These are phyloP conservation scores for Podila epigama DNA, from an alignment of 192 early-diverging fungal genomes.

Conservation along the genomic window DNA sequence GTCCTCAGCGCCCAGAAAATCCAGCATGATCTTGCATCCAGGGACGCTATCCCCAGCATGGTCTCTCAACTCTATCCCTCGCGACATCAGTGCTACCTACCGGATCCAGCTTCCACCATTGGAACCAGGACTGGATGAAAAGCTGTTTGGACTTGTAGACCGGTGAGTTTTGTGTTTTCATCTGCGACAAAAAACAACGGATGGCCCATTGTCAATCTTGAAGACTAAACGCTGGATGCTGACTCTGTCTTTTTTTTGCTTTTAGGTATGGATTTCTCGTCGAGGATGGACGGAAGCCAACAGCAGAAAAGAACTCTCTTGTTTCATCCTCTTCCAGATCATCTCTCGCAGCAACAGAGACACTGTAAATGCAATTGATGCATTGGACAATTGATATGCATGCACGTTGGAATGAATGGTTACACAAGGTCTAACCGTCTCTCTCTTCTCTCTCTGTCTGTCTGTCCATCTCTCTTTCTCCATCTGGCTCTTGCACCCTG, in stretches of 20 bases:
- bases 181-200: neutral
- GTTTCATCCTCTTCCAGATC: slow-evolving; percentile 17
- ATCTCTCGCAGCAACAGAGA: slow-evolving; percentile 1
- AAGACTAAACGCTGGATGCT: too few species aligned
- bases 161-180: slow-evolving; percentile 4
- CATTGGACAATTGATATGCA: neutral
- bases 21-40: slow-evolving; percentile 34
- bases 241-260: neutral
- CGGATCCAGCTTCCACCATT: neutral
- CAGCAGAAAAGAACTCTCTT: slow-evolving; percentile 21
- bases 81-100: slow-evolving; percentile 41
- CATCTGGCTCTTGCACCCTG: neutral
- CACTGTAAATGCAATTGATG: slow-evolving; percentile 7
- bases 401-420: too few species aligned
- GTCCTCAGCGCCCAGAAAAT: slow-evolving; percentile 17
- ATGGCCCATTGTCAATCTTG: neutral
- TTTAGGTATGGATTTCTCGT: slow-evolving; percentile 47
- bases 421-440: too few species aligned
- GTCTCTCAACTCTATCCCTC: slow-evolving; percentile 48
- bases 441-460: too few species aligned
- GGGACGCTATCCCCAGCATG: slow-evolving; percentile 43
- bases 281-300: slow-evolving; percentile 41
- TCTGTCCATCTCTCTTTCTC: too few species aligned
- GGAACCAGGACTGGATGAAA: slow-evolving; percentile 22
- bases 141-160: slow-evolving; percentile 37